Conservation (phyloP, 352 stramenopile species). For the Globisporangium orthogonon region DNA sequence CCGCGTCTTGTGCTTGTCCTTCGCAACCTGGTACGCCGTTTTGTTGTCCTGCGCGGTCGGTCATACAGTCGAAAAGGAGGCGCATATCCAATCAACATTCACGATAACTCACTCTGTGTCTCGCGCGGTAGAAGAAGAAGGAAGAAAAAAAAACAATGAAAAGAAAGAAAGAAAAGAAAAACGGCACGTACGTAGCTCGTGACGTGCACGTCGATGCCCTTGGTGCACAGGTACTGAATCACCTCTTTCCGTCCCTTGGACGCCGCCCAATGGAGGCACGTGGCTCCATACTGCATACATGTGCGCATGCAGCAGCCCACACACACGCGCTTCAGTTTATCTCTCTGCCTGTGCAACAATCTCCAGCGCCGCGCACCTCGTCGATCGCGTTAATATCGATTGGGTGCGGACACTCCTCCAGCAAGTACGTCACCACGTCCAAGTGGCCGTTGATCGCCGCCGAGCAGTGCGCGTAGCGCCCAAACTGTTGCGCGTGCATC, state of each 20-base stretch:
- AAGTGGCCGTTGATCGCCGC: slow-evolving; percentile 83
- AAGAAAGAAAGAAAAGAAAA: too few relatives aligned
- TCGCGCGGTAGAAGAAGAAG: neutral
- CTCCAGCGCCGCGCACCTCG: slow-evolving; percentile 30
- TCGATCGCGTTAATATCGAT: slow-evolving; percentile 88
- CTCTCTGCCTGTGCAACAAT: too few relatives aligned
- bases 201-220: slow-evolving; percentile 84
- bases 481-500: slow-evolving; percentile 27
- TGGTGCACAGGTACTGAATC: slow-evolving; percentile 85
- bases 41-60: slow-evolving; percentile 68
- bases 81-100: too few relatives aligned
- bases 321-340: neutral
- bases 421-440: slow-evolving; percentile 75
- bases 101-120: too few relatives aligned
- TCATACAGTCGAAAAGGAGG: too few relatives aligned
- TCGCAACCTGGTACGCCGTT: slow-evolving; percentile 83
- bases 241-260: slow-evolving; percentile 84
- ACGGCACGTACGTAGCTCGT: slow-evolving; percentile 74
- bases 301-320: neutral
- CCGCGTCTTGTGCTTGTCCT: slow-evolving; percentile 87
- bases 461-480: slow-evolving; percentile 71
- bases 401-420: slow-evolving; percentile 73
- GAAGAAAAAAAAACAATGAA: too few relatives aligned
- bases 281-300: slow-evolving; percentile 62
- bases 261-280: slow-evolving; percentile 80